These are phyloP conservation scores for Plantago rigida DNA, from an alignment of 305 asterid species.

Conservation along the genomic window DNA sequence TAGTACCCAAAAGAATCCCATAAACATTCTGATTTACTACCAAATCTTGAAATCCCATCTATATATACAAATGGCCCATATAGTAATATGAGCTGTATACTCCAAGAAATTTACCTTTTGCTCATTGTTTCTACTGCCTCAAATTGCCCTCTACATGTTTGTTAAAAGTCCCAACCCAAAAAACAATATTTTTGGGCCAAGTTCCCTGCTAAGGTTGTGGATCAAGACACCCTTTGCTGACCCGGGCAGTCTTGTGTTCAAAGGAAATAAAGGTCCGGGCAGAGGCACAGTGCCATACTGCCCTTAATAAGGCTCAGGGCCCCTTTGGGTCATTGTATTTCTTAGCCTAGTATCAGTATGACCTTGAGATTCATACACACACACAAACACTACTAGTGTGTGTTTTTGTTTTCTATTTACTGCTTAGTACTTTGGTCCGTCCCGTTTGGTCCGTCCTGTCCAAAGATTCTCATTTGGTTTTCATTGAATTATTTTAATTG, in stretches of 20 bases:
- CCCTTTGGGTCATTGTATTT: conserved; percentile 32
- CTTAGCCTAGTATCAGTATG: conserved; percentile 28
- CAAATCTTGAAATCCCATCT: neutral
- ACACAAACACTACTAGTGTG: conserved; percentile 23
- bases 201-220: conserved; percentile 18
- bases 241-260: conserved; percentile 39
- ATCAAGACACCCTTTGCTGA: conserved; percentile 26
- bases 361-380: conserved; percentile 31
- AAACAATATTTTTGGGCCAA: neutral
- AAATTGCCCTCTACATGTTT: conserved; percentile 7
- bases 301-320: conserved; percentile 39
- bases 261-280: conserved; percentile 14
- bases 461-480: too few relatives aligned
- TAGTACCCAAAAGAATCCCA: conserved; percentile 30
- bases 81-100: conserved; percentile 11
- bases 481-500: too few relatives aligned
- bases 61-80: neutral
- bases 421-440: too few relatives aligned
- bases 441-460: too few relatives aligned
- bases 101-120: conserved; percentile 9
- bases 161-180: conserved; percentile 20
- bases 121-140: conserved; percentile 8
- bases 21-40: conserved; percentile 19
- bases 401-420: conserved; percentile 5
- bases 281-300: neutral